Evolutionary conservation across 768 basidiomycete species (phyloP), one percentile per base, ranked within the genome.

Genomic region (Lentinula boryana): DNA sequence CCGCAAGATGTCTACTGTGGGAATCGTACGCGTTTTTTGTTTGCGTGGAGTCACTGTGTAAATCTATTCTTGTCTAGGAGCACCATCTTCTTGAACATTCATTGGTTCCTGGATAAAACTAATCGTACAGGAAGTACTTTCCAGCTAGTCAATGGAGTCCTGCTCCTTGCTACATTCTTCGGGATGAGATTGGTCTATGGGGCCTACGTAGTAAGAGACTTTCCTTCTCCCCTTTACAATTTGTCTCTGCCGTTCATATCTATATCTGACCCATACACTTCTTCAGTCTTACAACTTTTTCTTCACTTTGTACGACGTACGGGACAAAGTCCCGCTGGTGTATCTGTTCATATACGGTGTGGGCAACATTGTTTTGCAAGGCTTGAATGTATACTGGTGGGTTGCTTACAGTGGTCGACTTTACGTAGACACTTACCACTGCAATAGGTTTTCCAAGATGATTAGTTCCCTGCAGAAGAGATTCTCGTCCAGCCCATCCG

Each of bases 81-180:
- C 75, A 95, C 93, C 0, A 83, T 93, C 61, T 93, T 95, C 74
- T 76, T 96, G 63, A 90, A 96, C 66, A 84, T 91, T 58, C 91
- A 95, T 63, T 94, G 92, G 85, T 87, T 87, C 71, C 69, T 93
- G 63, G 91, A 93, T 70, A 92, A 93, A 70, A 86, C 80, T 15
- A 82, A 84, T 50, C 84, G 78, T 56, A 91, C 89, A 0, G 91
- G 91, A 15, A 80, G 82, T 31, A 82, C 66, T 2, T 67, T 86
- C 33, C 91, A 93, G 68, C 73, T 89, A 23, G 67, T 88, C 54
- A 95, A 95, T 67, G 92, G 91, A 13, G 61, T 86, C 50, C 69
- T 81, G 60, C 79, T 96, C 40, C 75, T 93, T 41, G 62, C 71
- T 33, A 77, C 84, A 5, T 96, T 95, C 76, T 86, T 89, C 69